A percentile compares a stretch with the other conserved stretches of the same genome.
These are phyloP conservation scores for Zygosaccharomyces bisporus DNA, from an alignment of 805 yeast species.

Conservation along the genomic window DNA sequence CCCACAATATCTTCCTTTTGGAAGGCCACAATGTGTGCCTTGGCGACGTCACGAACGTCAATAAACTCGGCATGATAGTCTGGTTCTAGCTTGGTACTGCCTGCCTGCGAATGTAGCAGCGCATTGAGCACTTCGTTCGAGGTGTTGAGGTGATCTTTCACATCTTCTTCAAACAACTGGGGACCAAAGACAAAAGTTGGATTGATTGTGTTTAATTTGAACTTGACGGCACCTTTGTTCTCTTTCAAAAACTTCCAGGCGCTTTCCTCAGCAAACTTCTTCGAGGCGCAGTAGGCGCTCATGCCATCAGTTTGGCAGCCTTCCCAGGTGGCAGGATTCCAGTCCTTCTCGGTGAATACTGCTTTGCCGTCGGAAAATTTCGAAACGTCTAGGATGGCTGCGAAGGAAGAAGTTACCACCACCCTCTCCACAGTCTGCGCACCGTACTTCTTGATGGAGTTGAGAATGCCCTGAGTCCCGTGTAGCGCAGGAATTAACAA, in stretches of 20 bases:
- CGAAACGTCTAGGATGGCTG: conserved; percentile 41
- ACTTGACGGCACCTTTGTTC: conserved; percentile 34
- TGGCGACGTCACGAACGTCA: conserved; percentile 63
- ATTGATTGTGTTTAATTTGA: conserved; percentile 39
- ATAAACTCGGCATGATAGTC: conserved; percentile 31
- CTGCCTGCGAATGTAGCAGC: conserved; percentile 30
- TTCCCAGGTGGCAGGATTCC: conserved; percentile 37
- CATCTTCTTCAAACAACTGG: conserved; percentile 41
- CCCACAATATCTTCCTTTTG: conserved; percentile 37
- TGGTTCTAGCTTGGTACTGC: conserved; percentile 27
- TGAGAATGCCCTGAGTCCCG: conserved; percentile 50
- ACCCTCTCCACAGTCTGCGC: conserved; percentile 44
- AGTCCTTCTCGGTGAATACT: conserved; percentile 36
- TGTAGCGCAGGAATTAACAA: conserved; percentile 52
- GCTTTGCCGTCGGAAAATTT: conserved; percentile 16
- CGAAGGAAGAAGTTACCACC: conserved; percentile 56
- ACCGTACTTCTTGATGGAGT: conserved; percentile 42
- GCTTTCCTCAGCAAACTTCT: conserved; percentile 50
- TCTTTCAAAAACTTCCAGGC: conserved; percentile 47
- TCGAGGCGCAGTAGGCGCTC: conserved; percentile 43
- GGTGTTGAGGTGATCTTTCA: conserved; percentile 35
- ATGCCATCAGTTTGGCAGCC: conserved; percentile 14
- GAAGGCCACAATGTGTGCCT: conserved; percentile 50
- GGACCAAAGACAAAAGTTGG: conserved; percentile 50
- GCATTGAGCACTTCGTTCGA: conserved; percentile 36